Evolutionary conservation across 78 protist genomes (phyloP).

Genomic region (Fonticula alba): DNA sequence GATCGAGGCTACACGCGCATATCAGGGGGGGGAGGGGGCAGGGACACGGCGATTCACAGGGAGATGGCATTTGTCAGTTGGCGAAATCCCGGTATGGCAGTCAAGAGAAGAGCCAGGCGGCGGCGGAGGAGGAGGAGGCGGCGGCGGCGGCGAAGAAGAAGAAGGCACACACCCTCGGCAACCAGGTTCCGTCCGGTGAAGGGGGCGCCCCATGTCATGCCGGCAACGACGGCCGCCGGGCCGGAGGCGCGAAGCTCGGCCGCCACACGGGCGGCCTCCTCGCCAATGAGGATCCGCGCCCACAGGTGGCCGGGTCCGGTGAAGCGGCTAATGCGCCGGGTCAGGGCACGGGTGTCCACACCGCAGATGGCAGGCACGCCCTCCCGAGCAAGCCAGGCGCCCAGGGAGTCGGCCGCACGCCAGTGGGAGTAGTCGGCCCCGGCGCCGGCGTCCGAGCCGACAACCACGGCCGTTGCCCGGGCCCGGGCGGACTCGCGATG

Average conservation of each 20-base stretch:
- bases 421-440: constrained; percentile 75
- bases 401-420: constrained; percentile 57
- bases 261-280: not conserved
- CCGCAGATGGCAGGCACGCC: constrained; percentile 75
- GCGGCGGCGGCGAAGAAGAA: no score
- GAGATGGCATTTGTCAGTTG: not conserved
- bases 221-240: not conserved
- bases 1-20: not conserved
- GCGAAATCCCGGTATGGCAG: not conserved
- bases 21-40: not conserved
- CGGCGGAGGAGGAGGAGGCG: no score
- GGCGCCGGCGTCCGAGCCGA: constrained; percentile 61
- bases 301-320: constrained; percentile 69
- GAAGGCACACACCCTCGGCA: no score
- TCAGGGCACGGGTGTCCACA: constrained; percentile 85
- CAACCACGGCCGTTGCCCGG: constrained; percentile 58
- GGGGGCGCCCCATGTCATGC: no score
- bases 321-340: constrained; percentile 55
- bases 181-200: constrained; percentile 13
- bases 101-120: no score
- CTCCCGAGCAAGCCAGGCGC: constrained; percentile 58
- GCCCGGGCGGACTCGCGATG: constrained; percentile 55
- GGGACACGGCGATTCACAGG: not conserved
- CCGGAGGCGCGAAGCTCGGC: constrained; percentile 1
- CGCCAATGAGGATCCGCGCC: constrained; percentile 52